Conservation (phyloP, 2,329 filamentous ascomycete genomes). For the Diaporthe citrichinensis region DNA sequence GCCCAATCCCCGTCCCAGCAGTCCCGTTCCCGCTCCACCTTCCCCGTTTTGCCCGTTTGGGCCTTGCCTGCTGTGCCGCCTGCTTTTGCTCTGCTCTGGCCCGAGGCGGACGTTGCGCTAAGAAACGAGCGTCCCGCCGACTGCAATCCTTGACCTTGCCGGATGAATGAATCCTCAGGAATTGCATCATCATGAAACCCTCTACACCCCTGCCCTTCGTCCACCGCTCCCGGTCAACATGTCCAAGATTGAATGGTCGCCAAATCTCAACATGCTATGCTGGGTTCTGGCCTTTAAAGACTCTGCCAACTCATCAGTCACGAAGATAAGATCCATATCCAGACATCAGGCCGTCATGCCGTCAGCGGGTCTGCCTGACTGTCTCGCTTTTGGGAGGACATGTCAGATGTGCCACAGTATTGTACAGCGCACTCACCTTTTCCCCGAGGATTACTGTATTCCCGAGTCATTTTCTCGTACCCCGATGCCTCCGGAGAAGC, state of each 20-base stretch:
- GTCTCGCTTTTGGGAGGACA: constrained; percentile 1
- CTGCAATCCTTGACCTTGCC: constrained; percentile 16
- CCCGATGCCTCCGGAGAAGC: neutral
- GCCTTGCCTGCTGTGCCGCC: too few species aligned
- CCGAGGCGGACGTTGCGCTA: neutral
- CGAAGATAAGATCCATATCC: neutral
- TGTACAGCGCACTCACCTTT: neutral
- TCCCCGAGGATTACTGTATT: constrained; percentile 3
- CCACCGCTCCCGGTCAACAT: constrained; percentile 7
- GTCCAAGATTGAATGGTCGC: constrained; percentile 9
- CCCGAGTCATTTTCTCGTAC: constrained; percentile 30
- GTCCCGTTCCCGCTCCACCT: neutral
- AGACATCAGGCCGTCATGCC: constrained; percentile 14
- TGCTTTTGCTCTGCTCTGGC: neutral
- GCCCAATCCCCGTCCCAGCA: constrained; percentile 8
- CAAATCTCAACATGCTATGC: constrained; percentile 17
- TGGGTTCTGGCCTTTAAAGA: neutral
- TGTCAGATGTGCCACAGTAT: neutral
- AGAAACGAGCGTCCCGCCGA: neutral
- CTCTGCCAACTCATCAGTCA: constrained; percentile 14
- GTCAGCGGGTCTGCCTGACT: constrained; percentile 22
- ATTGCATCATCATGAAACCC: constrained; percentile 28
- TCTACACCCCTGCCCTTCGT: neutral
- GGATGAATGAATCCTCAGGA: constrained; percentile 2
- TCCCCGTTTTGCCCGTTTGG: constrained; percentile 8